phyloP scores from a whole-genome alignment of 164 flowering plant genomes.

The Piper betle region DNA sequence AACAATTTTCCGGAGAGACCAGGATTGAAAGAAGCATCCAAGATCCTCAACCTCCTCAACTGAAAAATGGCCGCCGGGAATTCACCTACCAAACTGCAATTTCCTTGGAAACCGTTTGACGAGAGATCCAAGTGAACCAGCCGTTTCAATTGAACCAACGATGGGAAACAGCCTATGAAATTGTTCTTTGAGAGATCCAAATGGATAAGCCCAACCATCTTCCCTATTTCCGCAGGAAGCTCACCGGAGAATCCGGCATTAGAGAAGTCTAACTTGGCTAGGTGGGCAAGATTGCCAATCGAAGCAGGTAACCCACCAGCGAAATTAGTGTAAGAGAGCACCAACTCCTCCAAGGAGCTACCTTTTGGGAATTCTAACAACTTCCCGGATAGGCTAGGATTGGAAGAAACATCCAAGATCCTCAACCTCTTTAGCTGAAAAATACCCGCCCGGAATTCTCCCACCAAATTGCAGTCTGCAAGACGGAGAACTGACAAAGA shows the following conservation, averaged over 20 bases:
- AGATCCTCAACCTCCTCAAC: constrained; percentile 11
- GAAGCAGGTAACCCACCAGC: constrained; percentile 26
- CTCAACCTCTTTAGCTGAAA: constrained; percentile 15
- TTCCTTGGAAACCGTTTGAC: too few relatives aligned
- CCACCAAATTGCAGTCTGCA: constrained; percentile 15
- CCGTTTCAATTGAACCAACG: too few relatives aligned
- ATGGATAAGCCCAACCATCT: too few relatives aligned
- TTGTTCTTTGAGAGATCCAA: too few relatives aligned
- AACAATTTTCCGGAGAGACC: constrained; percentile 20
- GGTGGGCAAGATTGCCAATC: constrained; percentile 15
- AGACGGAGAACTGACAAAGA: constrained; percentile 18
- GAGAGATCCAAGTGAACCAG: too few relatives aligned
- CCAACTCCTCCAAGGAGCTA: constrained; percentile 13
- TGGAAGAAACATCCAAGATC: constrained; percentile 14
- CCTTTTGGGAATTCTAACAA: constrained; percentile 20
- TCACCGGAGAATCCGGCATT: too few relatives aligned
- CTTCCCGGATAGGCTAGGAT: constrained; percentile 14
- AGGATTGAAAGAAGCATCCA: constrained; percentile 16
- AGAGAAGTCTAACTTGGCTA: constrained; percentile 21
- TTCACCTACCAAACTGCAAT: constrained; percentile 18
- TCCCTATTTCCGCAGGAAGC: too few relatives aligned
- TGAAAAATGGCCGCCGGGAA: constrained; percentile 21
- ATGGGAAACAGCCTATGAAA: too few relatives aligned
- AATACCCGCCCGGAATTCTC: constrained; percentile 21
- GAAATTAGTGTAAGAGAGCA: constrained; percentile 17